These are phyloP conservation scores for Fusarium sp. DNA, from an alignment of 2,329 filamentous ascomycete genomes.

Conservation along the genomic window DNA sequence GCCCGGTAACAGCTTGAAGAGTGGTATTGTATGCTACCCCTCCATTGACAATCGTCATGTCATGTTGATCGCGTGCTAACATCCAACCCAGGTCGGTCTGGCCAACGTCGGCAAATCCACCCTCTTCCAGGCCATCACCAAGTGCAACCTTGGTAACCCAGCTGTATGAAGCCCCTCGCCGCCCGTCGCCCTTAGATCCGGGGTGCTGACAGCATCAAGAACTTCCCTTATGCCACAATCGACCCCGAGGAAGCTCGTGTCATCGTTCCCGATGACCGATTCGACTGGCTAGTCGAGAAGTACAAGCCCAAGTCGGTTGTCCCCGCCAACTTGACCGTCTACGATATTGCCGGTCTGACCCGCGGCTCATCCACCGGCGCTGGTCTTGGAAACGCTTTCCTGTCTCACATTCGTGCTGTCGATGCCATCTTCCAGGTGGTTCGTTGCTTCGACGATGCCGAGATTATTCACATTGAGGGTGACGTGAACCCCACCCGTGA, in stretches of 20 bases:
- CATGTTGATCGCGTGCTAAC: conserved; percentile 39
- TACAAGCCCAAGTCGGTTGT: conserved; percentile 98
- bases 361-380: conserved; percentile 96
- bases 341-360: conserved; percentile 97
- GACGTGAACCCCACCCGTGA: conserved; percentile 96
- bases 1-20: conserved; percentile 98
- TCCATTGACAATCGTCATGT: background rate
- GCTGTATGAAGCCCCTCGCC: conserved; percentile 72
- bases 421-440: conserved; percentile 99
- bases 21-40: conserved; percentile 84
- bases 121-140: conserved; percentile 99
- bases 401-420: conserved; percentile 98
- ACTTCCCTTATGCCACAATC: conserved; percentile 99
- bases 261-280: conserved; percentile 94
- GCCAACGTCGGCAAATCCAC: conserved; percentile 99
- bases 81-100: conserved; percentile 81
- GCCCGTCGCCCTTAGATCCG: conserved; percentile 50
- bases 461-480: conserved; percentile 99
- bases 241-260: conserved; percentile 98
- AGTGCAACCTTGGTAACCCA: conserved; percentile 96
- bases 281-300: conserved; percentile 94
- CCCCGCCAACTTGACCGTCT: conserved; percentile 97
- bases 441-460: conserved; percentile 96
- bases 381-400: conserved; percentile 96
- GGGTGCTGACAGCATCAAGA: conserved; percentile 68